Evolutionary conservation across 1,284 basidiomycete species (phyloP).

Genomic region (Trichosporon asahii): DNA sequence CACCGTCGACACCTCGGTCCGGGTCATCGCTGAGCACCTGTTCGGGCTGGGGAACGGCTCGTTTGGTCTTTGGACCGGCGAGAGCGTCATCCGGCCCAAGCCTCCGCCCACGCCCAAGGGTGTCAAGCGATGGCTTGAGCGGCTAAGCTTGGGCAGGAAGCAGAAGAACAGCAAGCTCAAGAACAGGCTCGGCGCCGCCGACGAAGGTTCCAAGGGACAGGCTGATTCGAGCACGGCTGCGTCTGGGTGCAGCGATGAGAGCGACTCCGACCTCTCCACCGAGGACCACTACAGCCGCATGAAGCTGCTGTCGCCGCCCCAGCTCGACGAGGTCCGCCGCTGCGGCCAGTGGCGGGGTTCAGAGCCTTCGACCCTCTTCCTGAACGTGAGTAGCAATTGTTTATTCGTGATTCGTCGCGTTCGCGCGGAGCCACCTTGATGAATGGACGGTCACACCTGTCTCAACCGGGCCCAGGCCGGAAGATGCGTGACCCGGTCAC

Average conservation of each 20-base stretch:
- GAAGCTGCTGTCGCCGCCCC: constrained; percentile 11
- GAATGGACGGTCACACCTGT: constrained; percentile 6
- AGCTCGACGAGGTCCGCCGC: constrained; percentile 29
- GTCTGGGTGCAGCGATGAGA: constrained; percentile 11
- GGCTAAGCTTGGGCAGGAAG: constrained; percentile 13
- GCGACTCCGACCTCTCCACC: constrained; percentile 16
- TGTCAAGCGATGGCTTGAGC: constrained; percentile 16
- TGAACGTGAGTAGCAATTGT: constrained; percentile 25
- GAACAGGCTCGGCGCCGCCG: constrained; percentile 7
- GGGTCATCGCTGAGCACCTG: constrained; percentile 28
- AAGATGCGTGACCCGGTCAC: neutral
- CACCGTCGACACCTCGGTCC: constrained; percentile 25
- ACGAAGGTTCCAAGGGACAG: neutral
- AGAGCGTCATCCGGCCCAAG: neutral
- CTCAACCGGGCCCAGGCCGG: neutral
- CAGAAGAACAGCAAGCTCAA: neutral
- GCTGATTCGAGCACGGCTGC: neutral
- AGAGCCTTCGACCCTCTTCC: constrained; percentile 30
- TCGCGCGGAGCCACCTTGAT: neutral
- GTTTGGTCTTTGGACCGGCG: constrained; percentile 21
- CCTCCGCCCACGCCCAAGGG: neutral
- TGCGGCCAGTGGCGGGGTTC: constrained; percentile 31
- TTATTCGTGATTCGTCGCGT: neutral
- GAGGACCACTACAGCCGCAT: constrained; percentile 16
- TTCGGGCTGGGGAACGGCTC: constrained; percentile 25